These are phyloP conservation scores for Piedraia hortae DNA, from an alignment of 2,329 filamentous ascomycete species.

Conservation along the genomic window DNA sequence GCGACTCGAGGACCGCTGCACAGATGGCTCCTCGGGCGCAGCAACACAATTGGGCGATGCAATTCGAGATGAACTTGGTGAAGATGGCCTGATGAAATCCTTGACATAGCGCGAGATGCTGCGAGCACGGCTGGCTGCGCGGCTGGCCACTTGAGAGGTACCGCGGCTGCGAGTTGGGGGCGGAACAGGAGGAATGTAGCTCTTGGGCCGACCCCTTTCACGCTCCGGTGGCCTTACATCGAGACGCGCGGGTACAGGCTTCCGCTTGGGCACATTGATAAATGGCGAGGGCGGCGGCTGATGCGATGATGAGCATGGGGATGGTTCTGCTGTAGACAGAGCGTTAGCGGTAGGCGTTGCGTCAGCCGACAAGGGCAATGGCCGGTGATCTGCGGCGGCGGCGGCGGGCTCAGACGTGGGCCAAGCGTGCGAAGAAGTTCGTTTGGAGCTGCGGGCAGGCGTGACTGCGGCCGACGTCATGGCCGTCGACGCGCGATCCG, in stretches of 20 bases:
- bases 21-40: no score
- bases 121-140: constrained; percentile 1
- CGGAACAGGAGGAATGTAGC: background rate
- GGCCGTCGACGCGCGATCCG: constrained; percentile 14
- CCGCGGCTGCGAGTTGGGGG: background rate
- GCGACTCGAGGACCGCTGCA: constrained; percentile 1
- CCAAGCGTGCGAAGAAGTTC: constrained; percentile 14
- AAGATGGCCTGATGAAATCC: constrained; percentile 14
- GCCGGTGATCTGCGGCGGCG: no score
- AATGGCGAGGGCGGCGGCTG: background rate
- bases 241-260: constrained; percentile 1
- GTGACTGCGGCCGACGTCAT: constrained; percentile 17
- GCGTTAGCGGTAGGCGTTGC: constrained; percentile 18
- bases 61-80: no score
- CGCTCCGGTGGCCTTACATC: background rate
- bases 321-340: background rate
- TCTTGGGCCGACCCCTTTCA: constrained; percentile 1
- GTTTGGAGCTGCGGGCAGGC: constrained; percentile 15
- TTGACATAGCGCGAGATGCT: constrained; percentile 9
- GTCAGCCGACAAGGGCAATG: constrained; percentile 15
- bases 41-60: no score
- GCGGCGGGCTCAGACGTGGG: constrained; percentile 5
- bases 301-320: background rate
- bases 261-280: constrained; percentile 1
- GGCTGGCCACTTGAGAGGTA: background rate